Evolutionary conservation across 176 grass and related monocot genomes (phyloP).

Genomic region (Musa itinerans): DNA sequence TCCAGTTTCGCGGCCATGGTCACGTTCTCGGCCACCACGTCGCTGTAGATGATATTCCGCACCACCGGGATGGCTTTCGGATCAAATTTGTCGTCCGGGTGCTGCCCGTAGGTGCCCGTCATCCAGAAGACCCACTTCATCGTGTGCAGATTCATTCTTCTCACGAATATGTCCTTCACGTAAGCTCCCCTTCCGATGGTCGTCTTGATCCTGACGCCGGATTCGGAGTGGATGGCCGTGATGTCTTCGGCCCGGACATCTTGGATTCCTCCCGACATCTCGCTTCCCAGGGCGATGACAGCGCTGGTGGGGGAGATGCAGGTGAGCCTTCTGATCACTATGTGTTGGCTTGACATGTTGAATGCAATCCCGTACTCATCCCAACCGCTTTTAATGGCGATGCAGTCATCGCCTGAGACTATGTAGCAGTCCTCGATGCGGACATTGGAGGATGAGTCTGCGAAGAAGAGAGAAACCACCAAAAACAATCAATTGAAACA

Average conservation of each 20-base stretch:
- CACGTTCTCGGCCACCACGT: slow-evolving; percentile 75
- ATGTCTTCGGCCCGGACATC: slow-evolving; percentile 68
- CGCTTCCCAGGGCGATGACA: slow-evolving; percentile 80
- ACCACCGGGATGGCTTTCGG: slow-evolving; percentile 55
- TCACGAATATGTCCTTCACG: slow-evolving; percentile 65
- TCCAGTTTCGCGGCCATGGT: slow-evolving; percentile 69
- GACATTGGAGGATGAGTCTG: slow-evolving; percentile 77
- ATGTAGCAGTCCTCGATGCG: slow-evolving; percentile 81
- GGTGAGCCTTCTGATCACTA: slow-evolving; percentile 59
- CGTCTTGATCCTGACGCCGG: slow-evolving; percentile 70
- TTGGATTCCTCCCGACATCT: slow-evolving; percentile 79
- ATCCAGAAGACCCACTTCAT: slow-evolving; percentile 98
- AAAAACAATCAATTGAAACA: not conserved
- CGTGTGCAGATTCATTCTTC: slow-evolving; percentile 52
- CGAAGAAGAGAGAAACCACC: not conserved
- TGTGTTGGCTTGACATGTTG: slow-evolving; percentile 71
- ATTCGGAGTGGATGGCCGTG: slow-evolving; percentile 72
- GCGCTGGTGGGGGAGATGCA: slow-evolving; percentile 89
- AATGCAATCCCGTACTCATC: slow-evolving; percentile 80
- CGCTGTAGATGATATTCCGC: slow-evolving; percentile 52
- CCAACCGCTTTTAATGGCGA: slow-evolving; percentile 90
- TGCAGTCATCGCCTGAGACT: slow-evolving; percentile 77
- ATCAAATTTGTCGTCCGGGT: slow-evolving; percentile 57
- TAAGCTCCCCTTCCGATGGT: slow-evolving; percentile 75
- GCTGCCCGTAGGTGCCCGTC: slow-evolving; percentile 45